Percentiles rank a stretch among this genome's conserved stretches.
phyloP scores from a whole-genome alignment of 2,329 filamentous ascomycete genomes.

The Coccinonectria pachysandricola region DNA sequence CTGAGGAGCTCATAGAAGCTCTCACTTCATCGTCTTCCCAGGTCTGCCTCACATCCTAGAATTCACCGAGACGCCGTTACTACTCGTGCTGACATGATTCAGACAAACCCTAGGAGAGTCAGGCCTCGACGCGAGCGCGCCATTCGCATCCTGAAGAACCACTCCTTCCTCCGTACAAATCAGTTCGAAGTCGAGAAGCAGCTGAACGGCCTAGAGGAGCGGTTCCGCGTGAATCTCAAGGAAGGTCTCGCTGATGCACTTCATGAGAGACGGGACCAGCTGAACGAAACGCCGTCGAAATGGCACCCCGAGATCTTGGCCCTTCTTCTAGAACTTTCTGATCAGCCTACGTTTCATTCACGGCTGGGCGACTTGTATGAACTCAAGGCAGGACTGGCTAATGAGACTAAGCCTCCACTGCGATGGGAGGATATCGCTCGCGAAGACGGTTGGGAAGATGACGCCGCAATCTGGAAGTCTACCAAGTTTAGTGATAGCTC shows the following conservation, averaged over 20 bases:
- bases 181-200: slow-evolving; percentile 61
- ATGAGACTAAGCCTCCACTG: slow-evolving; percentile 38
- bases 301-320: slow-evolving; percentile 74
- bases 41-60: slow-evolving; percentile 27
- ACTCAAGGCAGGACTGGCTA: slow-evolving; percentile 32
- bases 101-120: slow-evolving; percentile 27
- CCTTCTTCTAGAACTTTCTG: slow-evolving; percentile 69
- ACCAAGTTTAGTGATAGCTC: slow-evolving; percentile 60
- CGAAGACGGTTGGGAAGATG: slow-evolving; percentile 62
- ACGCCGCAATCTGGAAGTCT: slow-evolving; percentile 60
- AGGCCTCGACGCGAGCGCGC: slow-evolving; percentile 37
- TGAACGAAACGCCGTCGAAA: slow-evolving; percentile 43
- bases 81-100: slow-evolving; percentile 5
- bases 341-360: slow-evolving; percentile 65
- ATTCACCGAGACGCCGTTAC: slow-evolving; percentile 1
- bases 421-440: slow-evolving; percentile 72
- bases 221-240: slow-evolving; percentile 69
- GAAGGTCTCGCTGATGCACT: slow-evolving; percentile 72
- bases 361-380: slow-evolving; percentile 52
- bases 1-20: slow-evolving; percentile 59
- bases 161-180: slow-evolving; percentile 56
- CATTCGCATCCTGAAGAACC: slow-evolving; percentile 40
- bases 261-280: slow-evolving; percentile 43
- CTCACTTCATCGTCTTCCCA: slow-evolving; percentile 45
- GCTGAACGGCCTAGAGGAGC: slow-evolving; percentile 69